These are phyloP conservation scores for Sugiyamaella floridensis DNA, from an alignment of 805 yeast species.

Conservation along the genomic window DNA sequence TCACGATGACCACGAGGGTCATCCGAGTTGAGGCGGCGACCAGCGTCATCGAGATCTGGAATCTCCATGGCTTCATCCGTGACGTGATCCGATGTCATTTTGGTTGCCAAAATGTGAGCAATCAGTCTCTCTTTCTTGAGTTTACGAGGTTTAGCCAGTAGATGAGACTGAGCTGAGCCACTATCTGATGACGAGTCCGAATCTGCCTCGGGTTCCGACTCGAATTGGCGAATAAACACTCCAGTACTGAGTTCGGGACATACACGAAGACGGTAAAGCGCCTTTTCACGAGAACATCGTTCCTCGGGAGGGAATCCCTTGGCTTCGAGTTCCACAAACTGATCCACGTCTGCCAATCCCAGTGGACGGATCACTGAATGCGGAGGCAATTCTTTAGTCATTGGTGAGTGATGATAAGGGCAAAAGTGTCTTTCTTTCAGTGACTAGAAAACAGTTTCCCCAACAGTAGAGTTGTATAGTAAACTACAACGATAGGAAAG, in stretches of 20 bases:
- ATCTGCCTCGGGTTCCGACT: conserved; percentile 8
- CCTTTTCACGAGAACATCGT: conserved; percentile 57
- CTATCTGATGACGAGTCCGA: conserved; percentile 6
- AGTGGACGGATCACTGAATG: conserved; percentile 71
- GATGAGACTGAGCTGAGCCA: conserved; percentile 1
- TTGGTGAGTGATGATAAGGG: neutral
- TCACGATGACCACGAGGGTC: conserved; percentile 61
- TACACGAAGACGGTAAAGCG: conserved; percentile 59
- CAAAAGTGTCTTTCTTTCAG: neutral
- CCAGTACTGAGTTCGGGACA: conserved; percentile 94
- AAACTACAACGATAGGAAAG: too few relatives aligned
- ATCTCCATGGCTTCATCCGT: conserved; percentile 55
- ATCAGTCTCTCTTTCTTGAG: conserved; percentile 50
- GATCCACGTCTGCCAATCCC: conserved; percentile 62
- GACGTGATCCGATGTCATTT: conserved; percentile 42
- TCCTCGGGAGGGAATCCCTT: conserved; percentile 65
- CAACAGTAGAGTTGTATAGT: too few relatives aligned
- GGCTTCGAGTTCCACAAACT: conserved; percentile 54
- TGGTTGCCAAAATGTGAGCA: conserved; percentile 78
- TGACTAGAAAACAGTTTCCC: too few relatives aligned
- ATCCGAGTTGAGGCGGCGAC: conserved; percentile 8
- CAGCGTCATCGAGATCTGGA: conserved; percentile 37
- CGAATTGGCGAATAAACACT: conserved; percentile 67
- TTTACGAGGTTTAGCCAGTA: conserved; percentile 19
- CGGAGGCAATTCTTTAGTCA: conserved; percentile 37